Base-by-base conservation (phyloP, 2,329 filamentous ascomycete genomes). In the Myriangium duriaei region DNA sequence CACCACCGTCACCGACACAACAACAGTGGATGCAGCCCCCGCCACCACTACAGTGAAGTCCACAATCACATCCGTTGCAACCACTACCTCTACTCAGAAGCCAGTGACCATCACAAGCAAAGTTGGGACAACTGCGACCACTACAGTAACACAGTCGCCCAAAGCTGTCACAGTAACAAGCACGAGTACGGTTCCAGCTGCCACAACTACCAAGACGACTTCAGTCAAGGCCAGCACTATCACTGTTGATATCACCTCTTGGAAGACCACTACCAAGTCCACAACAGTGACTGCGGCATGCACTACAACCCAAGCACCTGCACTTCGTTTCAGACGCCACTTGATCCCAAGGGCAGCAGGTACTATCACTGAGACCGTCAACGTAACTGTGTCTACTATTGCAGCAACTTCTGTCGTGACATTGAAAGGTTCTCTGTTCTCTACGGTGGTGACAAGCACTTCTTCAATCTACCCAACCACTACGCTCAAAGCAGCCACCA, bases 121-220 rank as follows among this genome's bases (percentile, higher is more conserved):
- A 39, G n/a, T 44, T 13, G 37, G 47, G 12, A 33, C 37, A 17
- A 52, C 52, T 5, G 17, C 49, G 4, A 53, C 51, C 7, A 37
- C 46, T 4, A 42, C 48, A 4, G 39, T 40, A 12, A 55, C 51
- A 1, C 34, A 48, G 4, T 50, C 51, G 3, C 45, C 49, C 10
- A 51, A 53, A 37, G 49, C 47, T 2, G 45, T 45, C 4, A 57
- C 53, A n/a, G 41, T 50, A 9, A 58, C 52, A n/a, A 50, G 45
- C 12, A 51, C 44, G 1, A 36, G 47, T 6, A 42, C 43, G 2
- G 13, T 50, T 4, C 44, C 45, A 11, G 51, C 42, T 16, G 40
- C 43, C 2, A 43, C 48, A 5, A 40, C 43, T 0, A 50, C 50
- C 3, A 54, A 51, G 37, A 52, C 49, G 2, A 49, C 45, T 1